Evolutionary conservation across 1,139 yeast species (phyloP), one percentile per base, ranked within the genome.

Genomic region (Taphrina betulina): DNA sequence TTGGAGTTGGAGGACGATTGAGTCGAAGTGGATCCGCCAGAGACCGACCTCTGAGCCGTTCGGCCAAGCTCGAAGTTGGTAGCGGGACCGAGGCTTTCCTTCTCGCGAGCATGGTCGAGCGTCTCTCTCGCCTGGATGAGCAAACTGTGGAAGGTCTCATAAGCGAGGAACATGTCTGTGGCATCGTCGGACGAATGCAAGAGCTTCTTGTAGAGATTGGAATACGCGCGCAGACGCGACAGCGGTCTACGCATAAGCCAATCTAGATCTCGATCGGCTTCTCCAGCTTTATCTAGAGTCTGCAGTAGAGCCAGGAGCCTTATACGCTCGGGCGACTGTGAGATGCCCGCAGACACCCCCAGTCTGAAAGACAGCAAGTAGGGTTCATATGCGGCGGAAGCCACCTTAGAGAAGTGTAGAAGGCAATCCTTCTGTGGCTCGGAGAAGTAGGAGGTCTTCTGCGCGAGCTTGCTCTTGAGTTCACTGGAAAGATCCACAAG

Each of bases 231-330:
- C 23, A 52, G 37, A 12, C 56, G 56, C 14, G 56, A 42, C 2
- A 52, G 56, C 20, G 56, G 56, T n/a, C 56, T 26, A 29, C 51
- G 37, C 36, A 52, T 16, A 7, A 52, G 51, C 56, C 56, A 52
- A 33, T 52, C 56, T 28, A 52, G 36, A 23, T 38, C 29, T 26
- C 44, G 38, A 35, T 40, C 46, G n/a, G 53, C 43, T n/a, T 46
- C 37, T 12, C 38, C 46, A 12, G 34, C 28, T 16, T 17, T 23
- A 19, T 41, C 34, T 46, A 50, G 12, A 3, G 17, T 33, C 26
- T 29, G 40, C 8, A 50, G 45, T 17, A 38, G 17, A 5, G 4
- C 29, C 16, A 20, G 24, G 17, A 50, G 19, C 14, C 38, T 17
- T n/a, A 43, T 43, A 4, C 48, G 48, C 29, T 43, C 48, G 2